These are phyloP conservation scores for Ceraceosorus bombacis DNA, from an alignment of 1,284 basidiomycete genomes.

Conservation along the genomic window DNA sequence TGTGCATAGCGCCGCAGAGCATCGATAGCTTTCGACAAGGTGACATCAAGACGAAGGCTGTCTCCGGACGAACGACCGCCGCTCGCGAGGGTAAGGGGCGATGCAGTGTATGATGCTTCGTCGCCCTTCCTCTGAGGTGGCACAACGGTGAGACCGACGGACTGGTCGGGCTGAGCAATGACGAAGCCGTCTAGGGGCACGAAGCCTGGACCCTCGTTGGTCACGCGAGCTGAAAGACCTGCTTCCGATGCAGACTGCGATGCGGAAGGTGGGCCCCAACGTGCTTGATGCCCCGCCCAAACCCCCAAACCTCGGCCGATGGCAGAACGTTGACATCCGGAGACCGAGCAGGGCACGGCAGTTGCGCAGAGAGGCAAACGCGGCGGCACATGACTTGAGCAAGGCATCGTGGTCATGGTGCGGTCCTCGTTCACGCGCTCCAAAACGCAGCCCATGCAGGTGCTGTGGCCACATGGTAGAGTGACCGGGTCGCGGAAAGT, in stretches of 20 bases:
- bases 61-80: no score
- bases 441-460: conserved; percentile 31
- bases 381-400: conserved; percentile 27
- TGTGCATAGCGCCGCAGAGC: conserved; percentile 22
- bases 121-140: conserved; percentile 28
- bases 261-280: conserved; percentile 8
- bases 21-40: conserved; percentile 33
- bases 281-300: conserved; percentile 29
- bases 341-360: conserved; percentile 31
- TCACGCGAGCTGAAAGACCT: conserved; percentile 6
- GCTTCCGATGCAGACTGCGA: not conserved
- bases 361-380: conserved; percentile 32
- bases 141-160: conserved; percentile 29
- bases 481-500: conserved; percentile 33
- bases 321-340: conserved; percentile 30
- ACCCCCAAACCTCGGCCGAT: conserved; percentile 36
- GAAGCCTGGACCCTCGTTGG: conserved; percentile 20
- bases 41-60: conserved; percentile 33
- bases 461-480: conserved; percentile 37
- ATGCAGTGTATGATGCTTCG: no score
- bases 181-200: conserved; percentile 39
- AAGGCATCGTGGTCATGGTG: conserved; percentile 14
- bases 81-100: no score
- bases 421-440: conserved; percentile 6
- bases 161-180: conserved; percentile 30